A percentile compares a stretch with the other conserved stretches of the same genome.
phyloP scores from a whole-genome alignment of 495 filamentous ascomycete genomes.

The Aspergillus saccharolyticus region DNA sequence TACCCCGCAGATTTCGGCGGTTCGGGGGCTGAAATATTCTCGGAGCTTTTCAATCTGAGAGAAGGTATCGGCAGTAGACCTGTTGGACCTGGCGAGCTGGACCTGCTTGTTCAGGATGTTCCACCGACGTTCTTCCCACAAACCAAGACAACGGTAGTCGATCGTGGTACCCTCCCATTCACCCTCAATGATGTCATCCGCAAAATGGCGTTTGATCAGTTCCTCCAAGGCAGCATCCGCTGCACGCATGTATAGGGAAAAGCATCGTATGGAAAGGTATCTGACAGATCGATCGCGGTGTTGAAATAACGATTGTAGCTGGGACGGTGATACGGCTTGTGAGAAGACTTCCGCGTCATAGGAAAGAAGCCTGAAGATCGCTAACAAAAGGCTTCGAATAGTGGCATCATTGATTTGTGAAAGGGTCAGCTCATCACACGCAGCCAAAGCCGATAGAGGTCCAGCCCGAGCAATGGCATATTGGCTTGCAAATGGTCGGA shows the following conservation, averaged over 20 bases:
- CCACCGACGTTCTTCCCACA: slow-evolving; percentile 68
- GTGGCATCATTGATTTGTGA: slow-evolving; percentile 32
- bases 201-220: slow-evolving; percentile 61
- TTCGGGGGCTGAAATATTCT: slow-evolving; percentile 45
- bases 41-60: slow-evolving; percentile 30
- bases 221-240: slow-evolving; percentile 71
- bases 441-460: slow-evolving; percentile 36
- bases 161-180: slow-evolving; percentile 70
- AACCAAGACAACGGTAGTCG: slow-evolving; percentile 77
- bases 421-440: slow-evolving; percentile 35
- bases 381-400: slow-evolving; percentile 50
- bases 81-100: slow-evolving; percentile 15
- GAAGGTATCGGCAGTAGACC: slow-evolving; percentile 21
- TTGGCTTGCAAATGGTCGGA: slow-evolving; percentile 47
- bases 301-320: slow-evolving; percentile 61
- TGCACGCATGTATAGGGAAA: slow-evolving; percentile 73
- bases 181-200: slow-evolving; percentile 55
- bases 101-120: slow-evolving; percentile 26
- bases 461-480: slow-evolving; percentile 41
- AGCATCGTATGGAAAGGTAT: slow-evolving; percentile 75
- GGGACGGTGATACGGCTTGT: slow-evolving; percentile 55
- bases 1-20: slow-evolving; percentile 54
- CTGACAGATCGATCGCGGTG: slow-evolving; percentile 57
- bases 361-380: slow-evolving; percentile 70
- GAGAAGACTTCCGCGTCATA: slow-evolving; percentile 65